These are phyloP conservation scores for Stellera chamaejasme DNA, from an alignment of 345 rosid species.

Conservation along the genomic window DNA sequence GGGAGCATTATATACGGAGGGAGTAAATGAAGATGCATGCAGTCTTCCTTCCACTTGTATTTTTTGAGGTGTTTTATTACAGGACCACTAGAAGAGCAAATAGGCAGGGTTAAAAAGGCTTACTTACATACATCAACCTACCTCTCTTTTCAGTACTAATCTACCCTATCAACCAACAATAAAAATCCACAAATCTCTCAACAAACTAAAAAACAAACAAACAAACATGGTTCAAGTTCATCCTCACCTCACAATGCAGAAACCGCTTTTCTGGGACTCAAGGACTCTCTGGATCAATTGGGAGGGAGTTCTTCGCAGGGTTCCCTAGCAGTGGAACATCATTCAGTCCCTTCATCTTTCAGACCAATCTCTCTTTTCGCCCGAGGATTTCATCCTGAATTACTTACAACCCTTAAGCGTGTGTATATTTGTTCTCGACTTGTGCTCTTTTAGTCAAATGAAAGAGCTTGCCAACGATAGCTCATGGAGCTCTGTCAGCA, in stretches of 20 bases:
- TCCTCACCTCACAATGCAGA: conserved; percentile 17
- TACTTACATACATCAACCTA: conserved; percentile 18
- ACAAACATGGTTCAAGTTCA: conserved; percentile 19
- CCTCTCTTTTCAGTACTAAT: conserved; percentile 22
- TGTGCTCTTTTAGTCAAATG: conserved; percentile 25
- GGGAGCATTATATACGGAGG: too few relatives aligned
- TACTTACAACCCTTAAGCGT: not conserved
- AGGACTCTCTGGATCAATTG: not conserved
- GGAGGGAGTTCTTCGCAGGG: conserved; percentile 2
- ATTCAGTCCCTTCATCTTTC: conserved; percentile 12
- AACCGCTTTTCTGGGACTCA: conserved; percentile 16
- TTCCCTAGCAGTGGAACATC: conserved; percentile 10
- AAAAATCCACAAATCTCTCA: conserved; percentile 23
- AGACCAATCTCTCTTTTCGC: conserved; percentile 9
- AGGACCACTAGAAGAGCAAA: conserved; percentile 20
- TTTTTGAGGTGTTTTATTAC: conserved; percentile 22
- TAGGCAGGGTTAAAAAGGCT: conserved; percentile 14
- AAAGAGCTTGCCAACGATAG: conserved; percentile 55
- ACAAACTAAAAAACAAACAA: conserved; percentile 9
- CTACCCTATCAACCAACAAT: conserved; percentile 23
- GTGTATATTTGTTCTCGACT: not conserved
- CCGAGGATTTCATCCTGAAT: conserved; percentile 4
- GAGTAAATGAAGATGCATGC: too few relatives aligned
- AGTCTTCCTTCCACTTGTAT: not conserved
- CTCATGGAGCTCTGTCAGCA: conserved; percentile 85